Percentiles rank a stretch among this genome's conserved stretches.
Conservation (phyloP, 257 asterid genomes). For the Dorcoceras hygrometricum region DNA sequence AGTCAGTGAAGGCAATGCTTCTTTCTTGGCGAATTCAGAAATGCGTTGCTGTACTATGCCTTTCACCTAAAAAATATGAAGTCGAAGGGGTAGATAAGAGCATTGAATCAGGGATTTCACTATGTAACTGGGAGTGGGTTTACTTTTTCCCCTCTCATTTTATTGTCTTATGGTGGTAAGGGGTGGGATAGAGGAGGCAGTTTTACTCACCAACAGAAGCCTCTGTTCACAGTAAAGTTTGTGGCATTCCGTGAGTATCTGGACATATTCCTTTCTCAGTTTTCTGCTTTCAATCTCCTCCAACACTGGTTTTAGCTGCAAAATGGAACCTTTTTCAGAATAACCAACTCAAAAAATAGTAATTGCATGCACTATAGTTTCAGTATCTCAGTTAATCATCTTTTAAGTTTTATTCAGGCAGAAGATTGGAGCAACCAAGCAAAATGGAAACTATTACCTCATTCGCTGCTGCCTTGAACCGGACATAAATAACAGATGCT, state of each 20-base stretch:
- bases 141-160: not conserved
- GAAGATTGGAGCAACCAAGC: conserved; percentile 18
- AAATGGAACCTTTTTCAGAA: conserved; percentile 24
- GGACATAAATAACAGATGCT: conserved; percentile 88
- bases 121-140: not conserved
- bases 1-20: conserved; percentile 81
- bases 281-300: conserved; percentile 94
- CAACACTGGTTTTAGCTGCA: conserved; percentile 92
- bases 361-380: conserved; percentile 15
- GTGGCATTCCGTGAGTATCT: conserved; percentile 92
- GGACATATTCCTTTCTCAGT: conserved; percentile 89
- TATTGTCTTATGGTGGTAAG: not conserved
- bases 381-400: conserved; percentile 1
- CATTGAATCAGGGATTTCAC: not conserved
- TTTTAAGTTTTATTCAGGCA: conserved; percentile 10
- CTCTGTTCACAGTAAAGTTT: conserved; percentile 95
- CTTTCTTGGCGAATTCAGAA: conserved; percentile 85
- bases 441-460: conserved; percentile 51
- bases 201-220: conserved; percentile 72
- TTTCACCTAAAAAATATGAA: conserved; percentile 54
- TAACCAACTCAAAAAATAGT: conserved; percentile 16
- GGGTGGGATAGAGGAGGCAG: conserved; percentile 17
- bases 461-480: conserved; percentile 96
- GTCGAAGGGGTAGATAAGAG: conserved; percentile 17
- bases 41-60: conserved; percentile 87